Percentiles rank a stretch among this genome's conserved stretches.
phyloP scores from a whole-genome alignment of 306 rosid species.

The Inga oerstediana region DNA sequence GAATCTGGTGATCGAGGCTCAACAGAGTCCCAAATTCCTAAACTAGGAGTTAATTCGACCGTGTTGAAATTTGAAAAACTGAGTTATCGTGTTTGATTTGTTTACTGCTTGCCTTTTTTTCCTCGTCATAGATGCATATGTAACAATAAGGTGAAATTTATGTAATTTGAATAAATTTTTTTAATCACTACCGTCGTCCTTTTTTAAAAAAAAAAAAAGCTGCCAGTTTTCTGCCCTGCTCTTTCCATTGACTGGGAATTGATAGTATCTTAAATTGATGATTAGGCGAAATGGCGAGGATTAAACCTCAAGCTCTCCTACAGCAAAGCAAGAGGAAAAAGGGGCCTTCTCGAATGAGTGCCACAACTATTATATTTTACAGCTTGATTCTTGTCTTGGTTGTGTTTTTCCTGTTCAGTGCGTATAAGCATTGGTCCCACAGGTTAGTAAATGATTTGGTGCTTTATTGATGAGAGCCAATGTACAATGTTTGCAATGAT shows the following conservation, averaged over 20 bases:
- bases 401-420: conserved; percentile 52
- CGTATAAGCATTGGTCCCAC: conserved; percentile 61
- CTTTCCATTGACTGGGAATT: conserved; percentile 29
- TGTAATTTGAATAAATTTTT: not conserved
- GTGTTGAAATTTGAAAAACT: conserved; percentile 24
- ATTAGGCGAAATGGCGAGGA: conserved; percentile 56
- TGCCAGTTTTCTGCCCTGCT: not conserved
- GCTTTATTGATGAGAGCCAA: not conserved
- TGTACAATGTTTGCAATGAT: conserved; percentile 7
- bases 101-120: conserved; percentile 9
- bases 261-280: conserved; percentile 29
- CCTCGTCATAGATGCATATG: not conserved
- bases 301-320: conserved; percentile 70
- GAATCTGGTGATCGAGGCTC: conserved; percentile 16
- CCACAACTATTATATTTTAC: conserved; percentile 47
- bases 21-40: not conserved
- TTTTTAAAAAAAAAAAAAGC: not conserved
- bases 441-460: conserved; percentile 47
- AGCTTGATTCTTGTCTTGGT: conserved; percentile 53
- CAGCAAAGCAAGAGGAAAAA: conserved; percentile 84
- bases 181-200: conserved; percentile 9
- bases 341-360: conserved; percentile 63
- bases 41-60: not conserved
- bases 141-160: not conserved
- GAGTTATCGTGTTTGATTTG: conserved; percentile 7